Base-by-base conservation (phyloP, 2,329 filamentous ascomycete species). In the Colletotrichum simmondsii region DNA sequence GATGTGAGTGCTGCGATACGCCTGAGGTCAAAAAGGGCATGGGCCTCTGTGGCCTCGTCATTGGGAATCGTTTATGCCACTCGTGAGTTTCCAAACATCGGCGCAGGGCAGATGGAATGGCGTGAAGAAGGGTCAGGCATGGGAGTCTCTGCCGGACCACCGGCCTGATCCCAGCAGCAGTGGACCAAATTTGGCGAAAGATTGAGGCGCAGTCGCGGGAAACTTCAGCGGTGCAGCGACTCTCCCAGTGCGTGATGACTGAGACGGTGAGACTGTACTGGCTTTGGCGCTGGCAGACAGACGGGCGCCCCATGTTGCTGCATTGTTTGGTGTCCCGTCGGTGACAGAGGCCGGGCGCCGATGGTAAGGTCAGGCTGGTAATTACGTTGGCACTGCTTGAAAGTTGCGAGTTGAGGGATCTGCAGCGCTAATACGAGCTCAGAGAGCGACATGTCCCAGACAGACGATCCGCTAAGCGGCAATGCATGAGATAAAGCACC, bases 141-240 rank as follows among this genome's bases (percentile, higher is more conserved):
- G 66, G 56, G n/a, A 57, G 28, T 65, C 60, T 24, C 42, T 60
- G 35, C 56, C 60, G 56, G 70, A 22, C 59, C 59, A 35, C 66
- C 70, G 66, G 66, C 66, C 28, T 72, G 49, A 70, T 57, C 66
- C 70, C 49, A 52, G 54, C 35, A 61, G 35, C 35, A 24, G 35
- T 37, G 22, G 46, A 46, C 22, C 66, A 35, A 60, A 37, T 22
- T 64, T 35, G 56, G 66, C 19, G 56, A 70, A 42, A 26, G 66
- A 60, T n/a, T 54, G 70, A 70, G 70, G 70, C 70, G 70, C 70
- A 72, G 70, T 53, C 60, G 66, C 22, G 60, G 70, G 60, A 70
- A 70, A 60, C 66, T 72, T 72, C 66, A 70, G 66, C 22, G 66
- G 26, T 72, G 66, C 66, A 70, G 70, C 56, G 35, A 24, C 32